phyloP scores from a whole-genome alignment of 1,139 yeast genomes.

The Yamadazyma siamensis region DNA sequence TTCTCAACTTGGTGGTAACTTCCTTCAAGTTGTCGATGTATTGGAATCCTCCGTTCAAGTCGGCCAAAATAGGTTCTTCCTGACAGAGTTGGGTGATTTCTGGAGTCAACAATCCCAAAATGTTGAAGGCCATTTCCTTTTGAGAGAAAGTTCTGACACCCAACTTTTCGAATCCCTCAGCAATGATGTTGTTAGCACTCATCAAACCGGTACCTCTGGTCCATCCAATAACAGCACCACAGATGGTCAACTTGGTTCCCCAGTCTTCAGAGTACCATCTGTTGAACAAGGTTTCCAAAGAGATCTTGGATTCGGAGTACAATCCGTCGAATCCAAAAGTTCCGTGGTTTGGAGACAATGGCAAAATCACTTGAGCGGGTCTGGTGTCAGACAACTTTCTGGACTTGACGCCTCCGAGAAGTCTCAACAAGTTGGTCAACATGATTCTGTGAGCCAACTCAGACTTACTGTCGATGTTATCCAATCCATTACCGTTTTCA shows the following conservation, averaged over 20 bases:
- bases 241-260: conserved; percentile 88
- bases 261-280: conserved; percentile 99
- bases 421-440: conserved; percentile 92
- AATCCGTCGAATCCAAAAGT: conserved; percentile 97
- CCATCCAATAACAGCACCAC: conserved; percentile 99
- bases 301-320: conserved; percentile 94
- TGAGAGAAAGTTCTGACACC: conserved; percentile 98
- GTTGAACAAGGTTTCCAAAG: conserved; percentile 93
- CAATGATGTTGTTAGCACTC: conserved; percentile 95
- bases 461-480: conserved; percentile 87
- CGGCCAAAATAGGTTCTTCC: conserved; percentile 94
- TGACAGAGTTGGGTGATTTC: conserved; percentile 84
- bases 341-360: conserved; percentile 98
- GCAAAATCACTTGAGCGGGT: conserved; percentile 96
- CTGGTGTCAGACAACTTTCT: conserved; percentile 89
- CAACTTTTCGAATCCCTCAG: conserved; percentile 92
- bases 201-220: conserved; percentile 99
- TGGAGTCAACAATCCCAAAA: conserved; percentile 90
- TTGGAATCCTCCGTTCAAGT: conserved; percentile 97
- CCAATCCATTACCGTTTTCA: conserved; percentile 95
- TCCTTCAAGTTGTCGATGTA: conserved; percentile 89
- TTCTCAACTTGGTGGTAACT: conserved; percentile 76
- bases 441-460: conserved; percentile 98
- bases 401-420: conserved; percentile 84
- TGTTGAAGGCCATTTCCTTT: conserved; percentile 98